Base-by-base conservation (phyloP, 2,329 filamentous ascomycete species). In the Colletotrichum sp. region DNA sequence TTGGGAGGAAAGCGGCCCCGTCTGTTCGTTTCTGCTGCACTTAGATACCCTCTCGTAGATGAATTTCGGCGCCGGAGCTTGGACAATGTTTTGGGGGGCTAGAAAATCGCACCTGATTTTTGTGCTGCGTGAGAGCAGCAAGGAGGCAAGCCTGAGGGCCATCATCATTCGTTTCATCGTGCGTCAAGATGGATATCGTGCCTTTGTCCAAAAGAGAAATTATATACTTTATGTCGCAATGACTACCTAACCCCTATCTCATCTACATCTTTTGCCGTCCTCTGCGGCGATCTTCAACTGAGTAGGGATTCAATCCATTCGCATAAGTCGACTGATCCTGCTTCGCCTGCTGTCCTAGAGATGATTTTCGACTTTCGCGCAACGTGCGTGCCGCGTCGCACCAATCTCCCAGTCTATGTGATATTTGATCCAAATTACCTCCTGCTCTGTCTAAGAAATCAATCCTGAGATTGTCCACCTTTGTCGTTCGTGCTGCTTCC, bases 41-140 rank as follows among this genome's bases (percentile, higher is more conserved):
- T 64, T 71, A 79, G 78, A 79, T 79, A 79, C 78, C 78, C 75
- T 74, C 76, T 39, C 15, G 68, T 78, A 71, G 71, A 78, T 67
- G 69, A 55, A 72, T 61, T 69, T 69, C 19, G 78, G 76, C 75
- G 63, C 72, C n/a, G 67, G 59, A 39, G 49, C 52, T 72, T 63
- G 57, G 70, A 15, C 30, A 34, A 55, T 44, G 29, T 55, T 63
- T 22, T 30, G 64, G 49, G 65, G 55, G 69, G 63, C 44, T 65
- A 66, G 57, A 69, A 76, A 77, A 71, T 75, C 62, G n/a, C 27
- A 57, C 25, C 27, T 32, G 15, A 19, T 52, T 27, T 25, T 62
- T 64, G 25, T 44, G 22, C 32, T 27, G 34, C 32, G 12, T 44
- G 29, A 36, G 7, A 30, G 29, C 65, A n/a, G 34, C 7, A 29